Base-by-base conservation (phyloP, 2,329 filamentous ascomycete species). In the Pseudogymnoascus sp. region DNA sequence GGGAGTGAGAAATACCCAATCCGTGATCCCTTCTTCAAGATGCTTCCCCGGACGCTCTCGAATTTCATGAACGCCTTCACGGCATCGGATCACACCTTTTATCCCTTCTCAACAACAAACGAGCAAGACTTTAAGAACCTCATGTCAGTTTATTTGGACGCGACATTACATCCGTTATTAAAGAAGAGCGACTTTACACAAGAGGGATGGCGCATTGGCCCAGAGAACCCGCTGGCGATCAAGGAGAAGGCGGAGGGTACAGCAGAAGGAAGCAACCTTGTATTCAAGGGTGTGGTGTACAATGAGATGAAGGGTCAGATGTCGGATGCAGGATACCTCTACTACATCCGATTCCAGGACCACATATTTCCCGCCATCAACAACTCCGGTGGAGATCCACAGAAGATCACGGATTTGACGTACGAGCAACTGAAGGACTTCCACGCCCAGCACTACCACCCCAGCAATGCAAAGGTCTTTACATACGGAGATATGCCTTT, bases 21-120 rank as follows among this genome's bases (percentile, higher is more conserved):
- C 62, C 90, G 94, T 64, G 94, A 99, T 71, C 94, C 94, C 0
- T 99, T 99, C 80, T 99, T 99, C 81, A 99, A 97, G 82, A 99
- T 99, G 94, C 83, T 99, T 25, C 94, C 94, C 20, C 86, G 94
- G 68, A 97, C 94, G 4, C 81, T 99, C n/a, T 97, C 94, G 65
- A 99, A 97, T 75, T 99, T 97, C 72, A 99, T 99, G 94, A 99
- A 99, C 74, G 94, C 94, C 64, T 96, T 97, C 72, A 99, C 94
- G 41, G 91, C 92, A 25, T 89, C 91, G 20, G 93, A 97, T 70
- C 92, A 99, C 73, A 99, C 94, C 9, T 96, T 91, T 67, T 99
- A 99, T 71, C 94, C 94, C 1, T 99, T 99, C 74, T 92, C 94
- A 61, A 99, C 94, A 2, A 99, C 94, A 22, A 99, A 99, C 70